Evolutionary conservation across 306 rosid species (phyloP), one percentile per base, ranked within the genome.

Genomic region (Ormosia semicastrata): DNA sequence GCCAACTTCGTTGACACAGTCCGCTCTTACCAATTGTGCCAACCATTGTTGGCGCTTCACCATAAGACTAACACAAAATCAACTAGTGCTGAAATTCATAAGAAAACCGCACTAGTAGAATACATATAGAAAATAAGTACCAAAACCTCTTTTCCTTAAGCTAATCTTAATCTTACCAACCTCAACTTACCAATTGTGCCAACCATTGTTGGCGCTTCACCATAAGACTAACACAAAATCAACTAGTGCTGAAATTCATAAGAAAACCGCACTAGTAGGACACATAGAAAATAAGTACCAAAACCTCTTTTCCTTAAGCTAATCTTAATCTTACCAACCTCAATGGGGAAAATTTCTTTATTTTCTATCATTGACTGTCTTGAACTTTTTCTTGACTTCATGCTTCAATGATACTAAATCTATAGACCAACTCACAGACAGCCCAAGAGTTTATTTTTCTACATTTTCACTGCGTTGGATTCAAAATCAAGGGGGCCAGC

Each of bases 401-500:
- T n/a, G 2, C 41, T 29, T 13, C 14, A 57, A 46, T 67, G 10
- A 39, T 40, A 6, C 54, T 33, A 34, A 59, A 59, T 11, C 58
- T 52, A 52, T 50, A 64, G 65, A 6, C 68, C 3, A 39, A 24
- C 8, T 59, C 56, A 13, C 17, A 65, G 11, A 71, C 41, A 74
- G 32, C 75, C 74, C 75, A 14, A 29, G 72, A 30, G 46, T 80
- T 71, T 18, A 30, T 29, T 72, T 39, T 24, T 54, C 52, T 65
- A 41, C 76, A 81, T 41, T 71, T 13, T n/a, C 75, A 40, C 29
- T 41, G 33, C 2, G 15, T 33, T 54, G 75, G 24, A 33, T 41
- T 64, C 77, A 41, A 43, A 57, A 78, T 46, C 71, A 69, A 46
- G 47, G 65, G 40, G 30, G 57, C 11, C 37, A 71, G 73, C 79